Base-by-base conservation (phyloP, 306 rosid species). In the Cicer cuneatum region DNA sequence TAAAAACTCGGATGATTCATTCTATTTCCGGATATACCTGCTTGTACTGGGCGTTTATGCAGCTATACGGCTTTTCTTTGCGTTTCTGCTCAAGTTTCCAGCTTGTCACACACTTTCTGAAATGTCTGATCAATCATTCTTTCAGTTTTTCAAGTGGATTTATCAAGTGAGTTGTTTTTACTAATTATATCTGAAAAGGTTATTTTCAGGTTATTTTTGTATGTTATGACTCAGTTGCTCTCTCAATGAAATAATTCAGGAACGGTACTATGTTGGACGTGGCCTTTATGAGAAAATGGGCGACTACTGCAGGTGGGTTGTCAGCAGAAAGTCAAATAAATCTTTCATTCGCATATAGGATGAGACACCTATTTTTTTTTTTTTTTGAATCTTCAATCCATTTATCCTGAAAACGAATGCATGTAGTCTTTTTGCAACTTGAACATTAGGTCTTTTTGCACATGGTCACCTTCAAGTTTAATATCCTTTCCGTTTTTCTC, bases 111-210 rank as follows among this genome's bases (percentile, higher is more conserved):
- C 29, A 53, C 89, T 94, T 47, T 94, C 98, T 66, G 96, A 82
- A 67, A 88, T 90, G 96, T 90, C 96, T 45, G 93, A 94, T 83
- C 97, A 91, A 61, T 76, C 96, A 33, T 91, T 94, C 78, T 94
- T 94, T 85, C 98, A 91, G 66, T 94, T 94, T 86, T 94, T 94
- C 65, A 94, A 94, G 86, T 94, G 98, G 98, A 94, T 91, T 80
- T 94, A 90, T 86, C 90, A 91, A 90, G 98, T 84, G 79, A 66
- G 80, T 54, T 54, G 18, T 64, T 52, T 75, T 52, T 46, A 8
- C 68, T 73, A 9, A 41, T 72, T 79, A 58, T 11, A 24, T 35
- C 46, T 19, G 13, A 43, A 58, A 58, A 14, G 51, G 24, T 60
- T 18, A n/a, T 56, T 57, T 69, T 67, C 46, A 16, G 39, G 47